A percentile compares a stretch with the other conserved stretches of the same genome.
phyloP scores from a whole-genome alignment of 2,329 filamentous ascomycete species.

The Penicillium sp. region DNA sequence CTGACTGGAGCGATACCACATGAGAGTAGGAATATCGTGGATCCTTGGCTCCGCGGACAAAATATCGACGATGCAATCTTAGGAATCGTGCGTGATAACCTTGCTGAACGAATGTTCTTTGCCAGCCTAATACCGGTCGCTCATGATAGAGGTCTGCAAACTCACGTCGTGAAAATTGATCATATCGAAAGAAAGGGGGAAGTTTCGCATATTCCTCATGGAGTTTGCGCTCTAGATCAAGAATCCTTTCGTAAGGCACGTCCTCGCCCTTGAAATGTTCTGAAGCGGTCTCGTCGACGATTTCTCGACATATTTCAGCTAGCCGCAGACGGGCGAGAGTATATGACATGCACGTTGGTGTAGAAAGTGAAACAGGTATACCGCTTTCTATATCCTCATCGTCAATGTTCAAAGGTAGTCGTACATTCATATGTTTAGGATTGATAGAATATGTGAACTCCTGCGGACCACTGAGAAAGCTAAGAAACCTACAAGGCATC shows the following conservation, averaged over 20 bases:
- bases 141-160: slow-evolving; percentile 30
- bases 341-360: slow-evolving; percentile 49
- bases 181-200: slow-evolving; percentile 40
- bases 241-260: slow-evolving; percentile 38
- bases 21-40: slow-evolving; percentile 40
- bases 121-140: slow-evolving; percentile 34
- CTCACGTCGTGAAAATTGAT: slow-evolving; percentile 27
- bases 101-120: slow-evolving; percentile 37
- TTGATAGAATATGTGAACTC: slow-evolving; percentile 47
- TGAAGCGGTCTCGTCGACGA: slow-evolving; percentile 38
- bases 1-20: slow-evolving; percentile 38
- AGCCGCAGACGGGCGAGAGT: slow-evolving; percentile 45
- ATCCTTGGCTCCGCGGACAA: slow-evolving; percentile 38
- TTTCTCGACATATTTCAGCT: slow-evolving; percentile 40
- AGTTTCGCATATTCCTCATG: slow-evolving; percentile 30
- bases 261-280: slow-evolving; percentile 27
- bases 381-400: slow-evolving; percentile 37
- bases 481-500: slow-evolving; percentile 34
- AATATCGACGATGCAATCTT: slow-evolving; percentile 41
- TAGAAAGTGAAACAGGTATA: slow-evolving; percentile 27
- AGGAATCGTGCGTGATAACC: slow-evolving; percentile 38
- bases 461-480: slow-evolving; percentile 44
- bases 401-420: slow-evolving; percentile 44
- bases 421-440: slow-evolving; percentile 43
- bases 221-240: slow-evolving; percentile 38